Evolutionary conservation across 2,329 filamentous ascomycete species (phyloP), one percentile per base, ranked within the genome.

Genomic region (Phoma herbarum): DNA sequence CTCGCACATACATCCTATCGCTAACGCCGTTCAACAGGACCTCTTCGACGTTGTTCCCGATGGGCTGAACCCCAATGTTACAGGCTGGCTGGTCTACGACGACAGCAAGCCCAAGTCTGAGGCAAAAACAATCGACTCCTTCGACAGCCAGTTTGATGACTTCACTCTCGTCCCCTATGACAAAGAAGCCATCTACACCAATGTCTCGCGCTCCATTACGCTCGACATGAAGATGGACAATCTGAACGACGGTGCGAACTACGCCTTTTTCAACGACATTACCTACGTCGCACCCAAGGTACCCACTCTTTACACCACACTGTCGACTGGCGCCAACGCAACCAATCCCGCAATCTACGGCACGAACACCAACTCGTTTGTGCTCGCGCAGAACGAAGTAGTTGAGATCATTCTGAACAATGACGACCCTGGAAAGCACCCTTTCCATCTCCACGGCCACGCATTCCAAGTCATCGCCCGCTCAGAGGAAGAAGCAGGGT

Each of bases 331-430:
- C n/a, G 75, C 79, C 7, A 83, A 83, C 59, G 75, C 76, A 2
- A 77, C 77, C 3, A 77, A 82, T 55, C 71, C 75, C 14, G 60
- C 64, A 14, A 76, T 80, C 23, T 82, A 84, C 59, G 86, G 85
- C 22, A 75, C 81, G 12, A 84, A 86, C 70, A 81, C 81, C 3
- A 80, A 81, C 41, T 78, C 83, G 1, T 84, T 92, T 66, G 82
- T 96, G 3, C 83, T 96, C 12, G 80, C 87, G 26, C 85, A 88
- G 61, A 85, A 84, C 55, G 77, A 86, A 28, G 81, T 91, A n/a
- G 85, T 93, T 26, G 87, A 93, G 71, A 83, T 94, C 49, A 78
- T 92, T 18, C 79, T 94, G n/a, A 91, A 93, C 80, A 94, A 93
- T 70, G 82, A 86, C 43, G 91, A 94, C 66, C 83, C 59, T 80